Conservation (phyloP, 768 basidiomycete genomes). For the Serendipita sp. region DNA sequence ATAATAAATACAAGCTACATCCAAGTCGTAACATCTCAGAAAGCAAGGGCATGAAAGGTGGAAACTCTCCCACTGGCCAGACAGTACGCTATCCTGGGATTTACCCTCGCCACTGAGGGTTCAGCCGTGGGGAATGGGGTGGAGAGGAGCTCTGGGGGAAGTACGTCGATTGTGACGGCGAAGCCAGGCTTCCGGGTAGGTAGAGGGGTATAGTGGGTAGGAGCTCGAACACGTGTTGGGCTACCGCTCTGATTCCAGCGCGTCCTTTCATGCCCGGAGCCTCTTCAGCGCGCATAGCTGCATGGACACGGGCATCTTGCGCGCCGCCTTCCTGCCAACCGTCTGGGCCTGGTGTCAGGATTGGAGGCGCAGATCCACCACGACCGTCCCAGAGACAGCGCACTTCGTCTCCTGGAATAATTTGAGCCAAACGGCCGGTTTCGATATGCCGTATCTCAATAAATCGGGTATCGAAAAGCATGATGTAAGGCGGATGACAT, state of each 20-base stretch:
- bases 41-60: neutral
- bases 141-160: conserved; percentile 38
- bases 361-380: conserved; percentile 19
- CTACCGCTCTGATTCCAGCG: conserved; percentile 8
- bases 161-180: conserved; percentile 35
- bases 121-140: conserved; percentile 33
- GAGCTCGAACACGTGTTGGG: conserved; percentile 18
- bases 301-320: conserved; percentile 75
- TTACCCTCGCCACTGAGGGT: neutral
- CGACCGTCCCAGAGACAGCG: conserved; percentile 87
- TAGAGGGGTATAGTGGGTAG: conserved; percentile 61
- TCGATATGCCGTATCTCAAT: conserved; percentile 79
- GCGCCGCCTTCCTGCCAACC: conserved; percentile 33
- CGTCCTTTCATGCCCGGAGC: conserved; percentile 23
- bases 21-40: neutral
- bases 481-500: conserved; percentile 74
- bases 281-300: conserved; percentile 54
- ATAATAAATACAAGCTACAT: neutral
- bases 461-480: conserved; percentile 78
- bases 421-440: conserved; percentile 64
- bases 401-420: conserved; percentile 66
- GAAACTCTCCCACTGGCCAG: neutral
- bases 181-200: conserved; percentile 38
- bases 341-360: conserved; percentile 26
- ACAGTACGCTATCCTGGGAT: neutral